Evolutionary conservation across 2,329 filamentous ascomycete genomes (phyloP).

Genomic region (Pyricularia sp.): DNA sequence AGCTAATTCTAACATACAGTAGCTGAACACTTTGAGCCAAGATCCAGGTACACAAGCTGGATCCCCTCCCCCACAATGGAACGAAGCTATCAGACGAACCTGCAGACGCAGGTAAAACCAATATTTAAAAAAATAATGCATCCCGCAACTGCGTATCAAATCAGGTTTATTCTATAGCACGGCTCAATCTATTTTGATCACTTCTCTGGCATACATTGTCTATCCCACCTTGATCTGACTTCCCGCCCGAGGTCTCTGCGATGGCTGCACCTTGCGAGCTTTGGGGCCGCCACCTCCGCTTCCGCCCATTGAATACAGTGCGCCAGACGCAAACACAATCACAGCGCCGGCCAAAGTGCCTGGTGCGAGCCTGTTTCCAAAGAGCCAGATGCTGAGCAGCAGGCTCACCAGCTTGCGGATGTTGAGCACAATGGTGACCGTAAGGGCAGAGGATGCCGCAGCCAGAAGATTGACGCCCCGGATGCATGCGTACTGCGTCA

Average conservation of each 20-base stretch:
- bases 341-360: slow-evolving; percentile 74
- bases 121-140: neutral
- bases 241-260: slow-evolving; percentile 16
- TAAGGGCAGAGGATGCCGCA: slow-evolving; percentile 79
- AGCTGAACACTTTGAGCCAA: neutral
- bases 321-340: slow-evolving; percentile 86
- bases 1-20: neutral
- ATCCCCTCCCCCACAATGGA: neutral
- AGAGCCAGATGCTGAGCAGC: slow-evolving; percentile 84
- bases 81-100: neutral
- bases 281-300: slow-evolving; percentile 21
- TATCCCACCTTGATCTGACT: slow-evolving; percentile 17
- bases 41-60: neutral
- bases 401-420: slow-evolving; percentile 90
- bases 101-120: neutral
- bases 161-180: neutral
- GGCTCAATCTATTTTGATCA: neutral
- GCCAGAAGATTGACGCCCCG: slow-evolving; percentile 92
- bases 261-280: slow-evolving; percentile 8
- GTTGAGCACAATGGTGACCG: slow-evolving; percentile 93
- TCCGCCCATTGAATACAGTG: slow-evolving; percentile 74
- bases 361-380: slow-evolving; percentile 71
- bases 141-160: neutral
- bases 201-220: neutral
- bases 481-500: slow-evolving; percentile 93